Percentiles rank a stretch among this genome's conserved stretches.
Conservation (phyloP, 768 basidiomycete genomes). For the Pisolithus sp. region DNA sequence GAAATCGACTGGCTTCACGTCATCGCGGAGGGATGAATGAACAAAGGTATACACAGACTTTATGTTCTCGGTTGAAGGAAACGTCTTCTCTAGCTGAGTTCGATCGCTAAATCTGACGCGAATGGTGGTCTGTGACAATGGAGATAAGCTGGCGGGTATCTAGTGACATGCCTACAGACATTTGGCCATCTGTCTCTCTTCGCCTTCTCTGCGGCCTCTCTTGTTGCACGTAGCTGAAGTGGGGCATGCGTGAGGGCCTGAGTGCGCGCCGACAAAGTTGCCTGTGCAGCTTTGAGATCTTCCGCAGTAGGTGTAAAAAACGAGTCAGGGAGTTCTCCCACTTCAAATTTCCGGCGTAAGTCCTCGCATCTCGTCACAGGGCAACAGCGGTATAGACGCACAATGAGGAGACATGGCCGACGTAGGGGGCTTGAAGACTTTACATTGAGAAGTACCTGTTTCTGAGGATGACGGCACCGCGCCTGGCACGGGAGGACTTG, state of each 20-base stretch:
- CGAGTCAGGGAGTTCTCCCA: slow-evolving; percentile 58
- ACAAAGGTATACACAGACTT: slow-evolving; percentile 82
- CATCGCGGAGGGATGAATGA: slow-evolving; percentile 60
- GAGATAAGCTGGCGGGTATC: slow-evolving; percentile 8
- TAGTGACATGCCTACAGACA: slow-evolving; percentile 30
- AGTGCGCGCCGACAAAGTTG: slow-evolving; percentile 52
- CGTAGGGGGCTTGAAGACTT: slow-evolving; percentile 42
- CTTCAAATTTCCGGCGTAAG: slow-evolving; percentile 11
- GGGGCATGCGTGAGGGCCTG: slow-evolving; percentile 65
- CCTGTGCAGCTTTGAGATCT: slow-evolving; percentile 66
- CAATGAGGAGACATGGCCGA: slow-evolving; percentile 24
- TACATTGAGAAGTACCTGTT: slow-evolving; percentile 29
- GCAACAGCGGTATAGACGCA: slow-evolving; percentile 22
- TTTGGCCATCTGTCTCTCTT: slow-evolving; percentile 68
- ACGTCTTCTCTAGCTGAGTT: slow-evolving; percentile 71
- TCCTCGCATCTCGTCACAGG: background rate
- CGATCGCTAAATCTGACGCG: slow-evolving; percentile 77
- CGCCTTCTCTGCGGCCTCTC: slow-evolving; percentile 55
- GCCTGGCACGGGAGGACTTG: background rate
- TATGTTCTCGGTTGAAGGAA: slow-evolving; percentile 76
- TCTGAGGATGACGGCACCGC: background rate
- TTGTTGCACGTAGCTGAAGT: slow-evolving; percentile 53
- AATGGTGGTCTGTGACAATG: slow-evolving; percentile 58
- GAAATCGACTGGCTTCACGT: slow-evolving; percentile 75
- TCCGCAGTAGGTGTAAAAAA: slow-evolving; percentile 68